Evolutionary conservation across 257 asterid genomes (phyloP).

Genomic region (Dorcoceras hygrometricum): DNA sequence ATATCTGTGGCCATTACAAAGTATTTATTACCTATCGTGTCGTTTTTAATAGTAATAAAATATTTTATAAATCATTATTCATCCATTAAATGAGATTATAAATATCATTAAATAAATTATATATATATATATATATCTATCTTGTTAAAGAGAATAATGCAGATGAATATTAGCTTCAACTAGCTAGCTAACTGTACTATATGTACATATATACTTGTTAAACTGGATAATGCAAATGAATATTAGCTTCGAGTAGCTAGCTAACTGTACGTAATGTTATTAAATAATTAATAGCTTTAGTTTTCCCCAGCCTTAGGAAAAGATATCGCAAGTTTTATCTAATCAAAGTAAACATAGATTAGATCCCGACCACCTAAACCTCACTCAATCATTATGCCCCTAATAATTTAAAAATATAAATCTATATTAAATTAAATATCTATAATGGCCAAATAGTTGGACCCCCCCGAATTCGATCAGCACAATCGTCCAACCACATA

Average conservation of each 20-base stretch:
- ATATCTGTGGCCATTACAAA: not conserved
- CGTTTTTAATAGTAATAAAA: no score
- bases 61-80: not conserved
- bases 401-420: no score
- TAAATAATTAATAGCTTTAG: no score
- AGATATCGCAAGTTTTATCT: not conserved
- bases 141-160: no score
- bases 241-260: not conserved
- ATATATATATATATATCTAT: no score
- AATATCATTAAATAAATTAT: not conserved
- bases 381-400: not conserved
- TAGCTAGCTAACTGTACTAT: not conserved
- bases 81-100: not conserved
- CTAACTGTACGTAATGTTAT: not conserved
- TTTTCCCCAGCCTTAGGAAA: not conserved
- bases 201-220: no score
- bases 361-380: not conserved
- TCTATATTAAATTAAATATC: not conserved
- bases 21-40: not conserved
- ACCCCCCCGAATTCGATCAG: conserved; percentile 29
- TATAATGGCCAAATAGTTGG: conserved; percentile 15
- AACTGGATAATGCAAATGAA: not conserved
- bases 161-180: not conserved
- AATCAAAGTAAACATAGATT: not conserved
- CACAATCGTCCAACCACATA: conserved; percentile 28